A percentile compares a stretch with the other conserved stretches of the same genome.
phyloP scores from a whole-genome alignment of 352 stramenopile species.

The Phytopythium ostracodes region DNA sequence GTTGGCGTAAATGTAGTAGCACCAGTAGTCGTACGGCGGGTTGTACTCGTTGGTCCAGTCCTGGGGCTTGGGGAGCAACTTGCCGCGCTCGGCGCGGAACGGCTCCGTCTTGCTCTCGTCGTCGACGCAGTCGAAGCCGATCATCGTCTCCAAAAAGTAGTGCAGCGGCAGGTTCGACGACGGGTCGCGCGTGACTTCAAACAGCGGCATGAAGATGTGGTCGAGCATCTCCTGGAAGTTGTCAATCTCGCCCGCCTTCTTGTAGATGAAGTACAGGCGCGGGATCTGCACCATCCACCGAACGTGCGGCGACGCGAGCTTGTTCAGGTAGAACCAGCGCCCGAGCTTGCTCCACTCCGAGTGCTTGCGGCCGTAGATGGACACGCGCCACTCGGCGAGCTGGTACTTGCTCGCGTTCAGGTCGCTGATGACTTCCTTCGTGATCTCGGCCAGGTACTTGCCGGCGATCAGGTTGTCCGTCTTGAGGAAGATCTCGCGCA shows the following conservation, averaged over 20 bases:
- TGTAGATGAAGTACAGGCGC: slow-evolving; percentile 97
- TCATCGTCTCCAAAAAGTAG: slow-evolving; percentile 92
- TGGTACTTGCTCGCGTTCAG: slow-evolving; percentile 92
- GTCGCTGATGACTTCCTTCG: slow-evolving; percentile 91
- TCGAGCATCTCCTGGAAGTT: slow-evolving; percentile 98
- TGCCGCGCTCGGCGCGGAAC: slow-evolving; percentile 73
- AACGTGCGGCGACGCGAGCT: slow-evolving; percentile 90
- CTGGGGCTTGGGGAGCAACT: slow-evolving; percentile 68
- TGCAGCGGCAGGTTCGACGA: slow-evolving; percentile 89
- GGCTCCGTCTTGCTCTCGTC: slow-evolving; percentile 96
- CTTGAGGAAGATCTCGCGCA: slow-evolving; percentile 99
- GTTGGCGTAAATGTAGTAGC: slow-evolving; percentile 98
- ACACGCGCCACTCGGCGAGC: slow-evolving; percentile 94
- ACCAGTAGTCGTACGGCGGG: slow-evolving; percentile 94
- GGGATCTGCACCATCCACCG: slow-evolving; percentile 98
- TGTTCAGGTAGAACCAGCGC: slow-evolving; percentile 95
- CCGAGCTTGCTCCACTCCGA: slow-evolving; percentile 97
- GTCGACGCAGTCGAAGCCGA: slow-evolving; percentile 99
- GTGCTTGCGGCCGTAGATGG: slow-evolving; percentile 90
- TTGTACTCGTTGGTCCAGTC: slow-evolving; percentile 90
- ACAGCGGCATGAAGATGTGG: slow-evolving; percentile 98
- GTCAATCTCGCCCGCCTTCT: slow-evolving; percentile 86
- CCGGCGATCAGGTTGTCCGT: slow-evolving; percentile 97
- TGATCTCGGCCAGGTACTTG: slow-evolving; percentile 95
- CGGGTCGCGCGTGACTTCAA: slow-evolving; percentile 96